phyloP scores from a whole-genome alignment of 768 basidiomycete species.

The Cubamyces lactineus region DNA sequence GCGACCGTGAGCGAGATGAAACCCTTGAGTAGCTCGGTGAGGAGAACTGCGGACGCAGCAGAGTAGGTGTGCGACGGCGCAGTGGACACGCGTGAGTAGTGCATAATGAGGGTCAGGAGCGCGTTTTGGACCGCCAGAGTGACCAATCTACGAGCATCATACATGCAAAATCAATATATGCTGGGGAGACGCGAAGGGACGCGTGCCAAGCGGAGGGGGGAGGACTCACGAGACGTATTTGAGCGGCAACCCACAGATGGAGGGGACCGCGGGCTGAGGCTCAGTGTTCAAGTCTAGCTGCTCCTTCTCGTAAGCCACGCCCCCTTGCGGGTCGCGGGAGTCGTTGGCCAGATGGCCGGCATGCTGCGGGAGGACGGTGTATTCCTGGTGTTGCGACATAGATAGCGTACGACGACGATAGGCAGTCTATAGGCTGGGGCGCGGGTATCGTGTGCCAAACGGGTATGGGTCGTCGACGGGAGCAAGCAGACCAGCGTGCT shows the following conservation, averaged over 20 bases:
- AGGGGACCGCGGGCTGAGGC: conserved; percentile 46
- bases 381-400: conserved; percentile 32
- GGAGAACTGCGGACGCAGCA: conserved; percentile 90
- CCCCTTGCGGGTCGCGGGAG: conserved; percentile 23
- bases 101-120: conserved; percentile 90
- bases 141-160: conserved; percentile 54
- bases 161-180: conserved; percentile 1
- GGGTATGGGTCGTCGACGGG: conserved; percentile 18
- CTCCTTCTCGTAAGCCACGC: conserved; percentile 34
- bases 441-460: conserved; percentile 26
- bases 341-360: conserved; percentile 27
- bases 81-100: conserved; percentile 88
- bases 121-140: conserved; percentile 95
- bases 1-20: conserved; percentile 86
- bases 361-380: conserved; percentile 28
- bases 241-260: conserved; percentile 69
- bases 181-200: conserved; percentile 9
- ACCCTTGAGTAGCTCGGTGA: conserved; percentile 94
- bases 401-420: conserved; percentile 11
- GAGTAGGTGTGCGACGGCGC: conserved; percentile 81
- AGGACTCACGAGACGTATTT: conserved; percentile 61
- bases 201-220: conserved; percentile 4
- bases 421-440: conserved; percentile 17
- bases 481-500: conserved; percentile 28
- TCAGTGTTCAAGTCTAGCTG: conserved; percentile 46